Percentiles rank a stretch among this genome's conserved stretches.
These are phyloP conservation scores for Syzygium grande DNA, from an alignment of 345 rosid species.

Conservation along the genomic window DNA sequence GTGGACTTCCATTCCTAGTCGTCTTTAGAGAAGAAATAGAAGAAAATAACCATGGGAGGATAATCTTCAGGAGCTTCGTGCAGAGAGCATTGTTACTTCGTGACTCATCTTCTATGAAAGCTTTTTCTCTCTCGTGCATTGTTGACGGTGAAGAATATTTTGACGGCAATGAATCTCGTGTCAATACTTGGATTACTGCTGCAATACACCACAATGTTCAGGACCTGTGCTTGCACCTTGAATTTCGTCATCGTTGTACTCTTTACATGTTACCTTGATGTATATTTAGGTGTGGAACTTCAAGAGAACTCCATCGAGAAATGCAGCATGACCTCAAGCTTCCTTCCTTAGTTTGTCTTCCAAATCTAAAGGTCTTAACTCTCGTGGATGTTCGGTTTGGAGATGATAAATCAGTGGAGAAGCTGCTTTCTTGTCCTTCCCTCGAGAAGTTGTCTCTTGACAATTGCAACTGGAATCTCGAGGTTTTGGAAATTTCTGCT, in stretches of 20 bases:
- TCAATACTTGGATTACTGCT: background rate
- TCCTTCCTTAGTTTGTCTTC: no score
- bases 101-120: background rate
- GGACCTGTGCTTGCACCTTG: background rate
- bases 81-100: slow-evolving; percentile 4
- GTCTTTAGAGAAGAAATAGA: background rate
- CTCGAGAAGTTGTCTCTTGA: no score
- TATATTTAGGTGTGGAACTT: background rate
- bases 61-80: background rate
- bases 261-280: background rate
- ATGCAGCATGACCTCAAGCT: no score
- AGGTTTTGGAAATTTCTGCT: no score
- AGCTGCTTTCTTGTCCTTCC: no score
- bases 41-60: background rate
- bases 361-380: no score
- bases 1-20: slow-evolving; percentile 4
- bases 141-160: background rate
- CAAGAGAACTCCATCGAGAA: no score
- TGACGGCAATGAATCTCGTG: background rate
- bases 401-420: no score
- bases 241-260: background rate
- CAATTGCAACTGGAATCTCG: no score
- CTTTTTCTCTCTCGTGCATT: background rate
- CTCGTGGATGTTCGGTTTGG: no score
- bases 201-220: background rate